Conservation (phyloP, 1,284 basidiomycete genomes). For the Leccinum pseudoinsigne region DNA sequence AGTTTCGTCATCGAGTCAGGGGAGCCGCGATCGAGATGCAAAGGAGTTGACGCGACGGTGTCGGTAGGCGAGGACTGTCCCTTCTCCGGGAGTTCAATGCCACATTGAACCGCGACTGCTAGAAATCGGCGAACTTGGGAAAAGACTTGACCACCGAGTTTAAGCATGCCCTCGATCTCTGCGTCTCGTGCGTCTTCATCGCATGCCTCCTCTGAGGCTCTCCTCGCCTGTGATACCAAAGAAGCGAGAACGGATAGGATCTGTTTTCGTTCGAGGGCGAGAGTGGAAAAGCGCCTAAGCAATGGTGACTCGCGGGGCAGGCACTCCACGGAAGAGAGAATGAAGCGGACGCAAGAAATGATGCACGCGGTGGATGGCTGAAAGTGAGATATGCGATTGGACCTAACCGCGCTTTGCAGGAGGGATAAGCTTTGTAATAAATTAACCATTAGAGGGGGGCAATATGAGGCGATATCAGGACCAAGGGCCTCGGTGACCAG, state of each 20-base stretch:
- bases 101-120: conserved; percentile 76
- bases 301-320: conserved; percentile 80
- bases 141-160: conserved; percentile 72
- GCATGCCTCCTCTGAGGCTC: background rate
- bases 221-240: background rate
- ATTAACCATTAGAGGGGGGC: conserved; percentile 72
- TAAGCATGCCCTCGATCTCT: conserved; percentile 53
- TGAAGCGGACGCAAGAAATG: conserved; percentile 92
- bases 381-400: conserved; percentile 78
- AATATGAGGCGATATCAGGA: conserved; percentile 57
- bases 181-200: background rate
- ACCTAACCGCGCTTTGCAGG: conserved; percentile 81
- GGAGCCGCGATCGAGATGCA: conserved; percentile 17
- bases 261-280: background rate
- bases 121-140: conserved; percentile 71
- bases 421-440: conserved; percentile 85
- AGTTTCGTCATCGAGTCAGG: conserved; percentile 17
- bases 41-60: conserved; percentile 34
- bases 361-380: conserved; percentile 86
- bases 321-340: conserved; percentile 85
- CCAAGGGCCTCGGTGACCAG: conserved; percentile 46
- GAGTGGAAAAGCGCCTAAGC: conserved; percentile 59
- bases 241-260: background rate
- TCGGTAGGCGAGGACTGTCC: conserved; percentile 41
- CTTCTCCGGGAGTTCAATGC: conserved; percentile 69